Conservation (phyloP, 179 eudicot genomes). For the Pouteria campechiana region DNA sequence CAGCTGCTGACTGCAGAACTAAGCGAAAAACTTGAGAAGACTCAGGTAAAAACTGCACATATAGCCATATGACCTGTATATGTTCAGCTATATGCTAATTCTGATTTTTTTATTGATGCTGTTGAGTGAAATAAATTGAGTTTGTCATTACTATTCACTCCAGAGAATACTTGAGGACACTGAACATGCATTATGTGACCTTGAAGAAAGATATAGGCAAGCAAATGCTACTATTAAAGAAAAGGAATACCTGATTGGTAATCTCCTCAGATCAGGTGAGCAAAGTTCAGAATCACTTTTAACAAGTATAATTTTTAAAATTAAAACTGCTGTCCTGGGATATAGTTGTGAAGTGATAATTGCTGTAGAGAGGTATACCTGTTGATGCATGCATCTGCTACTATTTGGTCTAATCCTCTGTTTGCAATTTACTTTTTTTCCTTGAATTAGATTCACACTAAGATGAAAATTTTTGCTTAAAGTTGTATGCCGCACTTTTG, state of each 20-base stretch:
- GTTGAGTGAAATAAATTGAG: too few relatives aligned
- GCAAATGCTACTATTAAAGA: conserved; percentile 88
- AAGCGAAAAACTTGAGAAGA: conserved; percentile 63
- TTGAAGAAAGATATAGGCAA: conserved; percentile 83
- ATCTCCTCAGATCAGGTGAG: conserved; percentile 89
- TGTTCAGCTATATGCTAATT: neutral
- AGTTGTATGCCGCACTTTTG: too few relatives aligned
- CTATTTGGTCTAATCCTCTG: too few relatives aligned
- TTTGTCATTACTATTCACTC: conserved; percentile 8
- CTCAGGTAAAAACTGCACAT: conserved; percentile 46
- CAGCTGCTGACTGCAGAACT: conserved; percentile 56
- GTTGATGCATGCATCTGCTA: too few relatives aligned
- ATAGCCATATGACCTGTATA: neutral
- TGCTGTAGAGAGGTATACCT: too few relatives aligned
- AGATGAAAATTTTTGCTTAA: too few relatives aligned
- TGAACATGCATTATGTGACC: conserved; percentile 65
- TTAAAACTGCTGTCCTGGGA: too few relatives aligned
- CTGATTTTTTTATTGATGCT: neutral
- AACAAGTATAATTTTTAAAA: too few relatives aligned
- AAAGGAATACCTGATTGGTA: conserved; percentile 74
- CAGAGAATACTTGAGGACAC: conserved; percentile 89
- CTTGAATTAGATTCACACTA: neutral
- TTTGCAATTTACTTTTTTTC: neutral
- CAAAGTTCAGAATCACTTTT: too few relatives aligned
- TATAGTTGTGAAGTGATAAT: too few relatives aligned